Conservation (phyloP, 768 basidiomycete species). For the Kwoniella dendrophila region DNA sequence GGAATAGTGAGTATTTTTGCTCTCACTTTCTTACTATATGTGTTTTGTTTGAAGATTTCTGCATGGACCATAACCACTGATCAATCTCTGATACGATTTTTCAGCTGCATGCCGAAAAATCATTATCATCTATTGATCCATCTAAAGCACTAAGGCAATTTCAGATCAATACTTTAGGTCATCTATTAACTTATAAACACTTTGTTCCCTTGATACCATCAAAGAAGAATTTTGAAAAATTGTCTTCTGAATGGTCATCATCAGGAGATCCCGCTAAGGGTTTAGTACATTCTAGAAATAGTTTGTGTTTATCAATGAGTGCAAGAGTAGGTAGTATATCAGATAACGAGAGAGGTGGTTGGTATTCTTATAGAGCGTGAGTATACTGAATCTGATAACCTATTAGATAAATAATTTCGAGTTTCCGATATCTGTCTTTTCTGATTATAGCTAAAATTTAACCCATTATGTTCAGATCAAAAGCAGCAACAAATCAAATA, state of each 20-base stretch:
- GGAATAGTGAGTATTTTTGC: slow-evolving; percentile 54
- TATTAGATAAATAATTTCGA: too few relatives aligned
- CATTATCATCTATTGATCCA: slow-evolving; percentile 50
- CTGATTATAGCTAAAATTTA: neutral
- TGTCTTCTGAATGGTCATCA: slow-evolving; percentile 22
- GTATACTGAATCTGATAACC: slow-evolving; percentile 24
- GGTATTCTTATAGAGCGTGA: slow-evolving; percentile 53
- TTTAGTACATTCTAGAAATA: slow-evolving; percentile 36
- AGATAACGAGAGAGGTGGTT: slow-evolving; percentile 57
- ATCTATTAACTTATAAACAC: slow-evolving; percentile 59
- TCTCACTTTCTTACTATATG: neutral
- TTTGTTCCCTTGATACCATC: slow-evolving; percentile 58
- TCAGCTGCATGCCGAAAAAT: slow-evolving; percentile 59
- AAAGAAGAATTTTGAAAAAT: slow-evolving; percentile 37
- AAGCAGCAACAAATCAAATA: slow-evolving; percentile 58
- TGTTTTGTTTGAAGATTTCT: neutral
- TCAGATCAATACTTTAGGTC: slow-evolving; percentile 59
- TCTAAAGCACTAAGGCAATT: slow-evolving; percentile 51
- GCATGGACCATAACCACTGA: neutral
- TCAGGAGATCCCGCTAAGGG: slow-evolving; percentile 55
- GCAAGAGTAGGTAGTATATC: slow-evolving; percentile 58
- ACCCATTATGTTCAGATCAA: slow-evolving; percentile 47
- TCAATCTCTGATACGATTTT: neutral
- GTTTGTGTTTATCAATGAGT: slow-evolving; percentile 55
- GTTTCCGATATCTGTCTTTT: neutral